Evolutionary conservation across 352 stramenopile species (phyloP), one percentile per base, ranked within the genome.

Genomic region (Globisporangium barbulae): DNA sequence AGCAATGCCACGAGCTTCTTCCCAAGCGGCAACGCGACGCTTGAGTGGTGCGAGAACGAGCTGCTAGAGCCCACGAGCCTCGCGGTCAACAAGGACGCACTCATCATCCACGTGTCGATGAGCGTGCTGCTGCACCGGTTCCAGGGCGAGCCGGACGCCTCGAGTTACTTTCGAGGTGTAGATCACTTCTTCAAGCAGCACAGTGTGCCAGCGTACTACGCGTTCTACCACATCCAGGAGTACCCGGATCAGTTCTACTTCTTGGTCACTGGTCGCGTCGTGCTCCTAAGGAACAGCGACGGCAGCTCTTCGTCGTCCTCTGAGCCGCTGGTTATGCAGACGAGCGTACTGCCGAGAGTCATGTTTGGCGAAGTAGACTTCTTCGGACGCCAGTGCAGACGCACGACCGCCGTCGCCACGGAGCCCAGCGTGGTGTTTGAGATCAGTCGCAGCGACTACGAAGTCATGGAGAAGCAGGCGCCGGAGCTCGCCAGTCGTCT

Each of bases 361-460:
- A 90, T 94, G 78, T 96, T 96, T 67, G 87, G 87, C 25, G 87
- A 96, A 60, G 85, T 93, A 3, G 87, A 96, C 58, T 96, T 96
- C 60, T 93, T 95, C 53, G 79, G 83, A 35, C 67, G 70, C 21
- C 87, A 95, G 61, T 78, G 74, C 25, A 79, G 85, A 37, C 77
- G 82, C 64, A 87, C 91, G 78, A 75, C 69, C 35, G 85, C 79
- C 8, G 70, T 56, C 0, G 75, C 85, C 0, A 63, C 79, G 25
- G 72, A 81, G 45, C 69, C 71, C 5, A 85, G 79, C 59, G 76
- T 84, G 30, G 83, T 94, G 49, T 94, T 88, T 52, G 78, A 88
- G 59, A 81, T 94, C 70, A 82, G 70, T 2, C 83, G 83, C 13
- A 65, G 75, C 22, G 81, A 72, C 5, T 92, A 91, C 72, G 72